Percentiles rank a stretch among this genome's conserved stretches.
Evolutionary conservation across 2,329 filamentous ascomycete genomes (phyloP).

Genomic region (Orbilia oligospora): DNA sequence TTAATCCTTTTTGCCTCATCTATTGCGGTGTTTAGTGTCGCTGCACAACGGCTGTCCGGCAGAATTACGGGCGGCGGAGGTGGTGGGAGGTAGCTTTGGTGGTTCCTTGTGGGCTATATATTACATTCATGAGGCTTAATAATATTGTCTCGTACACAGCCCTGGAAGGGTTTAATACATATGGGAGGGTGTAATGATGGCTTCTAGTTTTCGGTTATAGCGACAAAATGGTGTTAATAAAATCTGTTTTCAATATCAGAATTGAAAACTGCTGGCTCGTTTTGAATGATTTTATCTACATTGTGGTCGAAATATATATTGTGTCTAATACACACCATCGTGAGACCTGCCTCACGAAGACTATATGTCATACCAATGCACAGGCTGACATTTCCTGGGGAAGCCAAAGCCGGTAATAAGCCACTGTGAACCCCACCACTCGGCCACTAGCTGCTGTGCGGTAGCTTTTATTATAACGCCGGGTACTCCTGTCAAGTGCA

Average conservation of each 20-base stretch:
- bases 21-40: constrained; percentile 91
- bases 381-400: not conserved
- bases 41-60: constrained; percentile 83
- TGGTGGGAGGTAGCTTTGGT: constrained; percentile 3
- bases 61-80: constrained; percentile 24
- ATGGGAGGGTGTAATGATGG: not conserved
- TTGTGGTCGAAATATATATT: not conserved
- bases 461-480: not conserved
- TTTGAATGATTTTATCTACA: no score
- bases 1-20: constrained; percentile 96
- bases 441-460: not conserved
- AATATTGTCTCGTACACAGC: no score
- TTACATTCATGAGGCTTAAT: no score
- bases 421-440: no score
- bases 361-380: no score
- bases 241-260: not conserved
- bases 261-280: no score
- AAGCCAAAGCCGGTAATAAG: not conserved
- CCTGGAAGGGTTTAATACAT: not conserved
- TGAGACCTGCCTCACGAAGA: no score
- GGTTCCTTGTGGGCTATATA: not conserved
- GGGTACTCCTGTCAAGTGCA: not conserved
- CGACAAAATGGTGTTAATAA: not conserved
- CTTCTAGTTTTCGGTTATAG: not conserved
- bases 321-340: not conserved